Evolutionary conservation across 805 yeast genomes (phyloP).

Genomic region (Huiozyma naganishii): DNA sequence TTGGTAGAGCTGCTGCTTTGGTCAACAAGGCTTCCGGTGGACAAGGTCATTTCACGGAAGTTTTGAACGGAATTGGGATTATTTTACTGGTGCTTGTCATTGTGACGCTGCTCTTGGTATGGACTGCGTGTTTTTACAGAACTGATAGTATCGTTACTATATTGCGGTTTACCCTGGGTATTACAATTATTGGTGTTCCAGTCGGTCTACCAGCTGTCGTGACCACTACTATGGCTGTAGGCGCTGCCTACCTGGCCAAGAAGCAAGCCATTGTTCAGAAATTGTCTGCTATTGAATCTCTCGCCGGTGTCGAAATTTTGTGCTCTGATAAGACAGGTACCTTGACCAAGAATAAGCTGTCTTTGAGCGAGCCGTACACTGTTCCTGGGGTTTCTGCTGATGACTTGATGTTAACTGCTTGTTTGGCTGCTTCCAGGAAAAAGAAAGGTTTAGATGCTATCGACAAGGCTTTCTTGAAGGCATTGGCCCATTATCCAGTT

Average conservation of each 20-base stretch:
- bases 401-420: constrained; percentile 93
- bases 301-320: constrained; percentile 95
- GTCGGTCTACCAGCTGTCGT: constrained; percentile 98
- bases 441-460: constrained; percentile 97
- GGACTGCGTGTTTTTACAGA: constrained; percentile 93
- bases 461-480: constrained; percentile 92
- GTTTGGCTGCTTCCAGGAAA: constrained; percentile 96
- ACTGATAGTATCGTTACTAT: constrained; percentile 75
- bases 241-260: constrained; percentile 97
- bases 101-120: constrained; percentile 75
- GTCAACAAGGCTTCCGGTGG: constrained; percentile 92
- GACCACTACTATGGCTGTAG: constrained; percentile 98
- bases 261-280: constrained; percentile 96
- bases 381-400: constrained; percentile 95
- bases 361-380: constrained; percentile 94
- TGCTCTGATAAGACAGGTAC: constrained; percentile 99
- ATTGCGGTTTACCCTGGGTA: constrained; percentile 86
- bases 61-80: constrained; percentile 94
- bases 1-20: constrained; percentile 95
- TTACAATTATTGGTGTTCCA: constrained; percentile 96
- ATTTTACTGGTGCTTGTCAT: constrained; percentile 81
- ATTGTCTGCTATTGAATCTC: constrained; percentile 90
- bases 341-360: constrained; percentile 90
- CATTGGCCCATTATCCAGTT: constrained; percentile 78
- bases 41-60: constrained; percentile 93